Evolutionary conservation across 73 alveolate species (phyloP).

Genomic region (Tetrahymena thermophila): DNA sequence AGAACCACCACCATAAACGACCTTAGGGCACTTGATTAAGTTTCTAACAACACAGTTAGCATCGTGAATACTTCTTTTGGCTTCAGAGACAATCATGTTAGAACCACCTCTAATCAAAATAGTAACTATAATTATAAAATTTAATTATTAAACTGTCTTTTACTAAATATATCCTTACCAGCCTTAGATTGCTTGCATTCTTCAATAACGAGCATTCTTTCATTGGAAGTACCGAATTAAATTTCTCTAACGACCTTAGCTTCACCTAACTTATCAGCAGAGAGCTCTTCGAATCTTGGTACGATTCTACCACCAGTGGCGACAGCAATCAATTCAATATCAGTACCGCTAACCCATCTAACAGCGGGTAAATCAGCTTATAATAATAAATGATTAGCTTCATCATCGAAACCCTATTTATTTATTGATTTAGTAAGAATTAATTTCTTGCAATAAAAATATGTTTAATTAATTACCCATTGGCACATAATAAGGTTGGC

Average conservation of each 20-base stretch:
- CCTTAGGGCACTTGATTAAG: constrained; percentile 85
- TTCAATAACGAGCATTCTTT: constrained; percentile 92
- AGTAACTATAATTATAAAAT: constrained; percentile 31
- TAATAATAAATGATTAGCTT: constrained; percentile 91
- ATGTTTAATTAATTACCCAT: constrained; percentile 29
- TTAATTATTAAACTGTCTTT: not conserved
- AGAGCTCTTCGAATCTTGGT: constrained; percentile 90
- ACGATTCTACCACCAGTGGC: constrained; percentile 99
- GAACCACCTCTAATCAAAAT: constrained; percentile 58
- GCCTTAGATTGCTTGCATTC: constrained; percentile 39
- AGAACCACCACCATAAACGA: constrained; percentile 98
- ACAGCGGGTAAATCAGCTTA: constrained; percentile 73
- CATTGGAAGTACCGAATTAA: constrained; percentile 93
- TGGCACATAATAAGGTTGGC: constrained; percentile 82
- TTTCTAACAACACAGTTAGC: constrained; percentile 99
- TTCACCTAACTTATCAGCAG: constrained; percentile 91
- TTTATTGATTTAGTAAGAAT: not conserved
- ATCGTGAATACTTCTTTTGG: constrained; percentile 97
- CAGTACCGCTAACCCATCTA: constrained; percentile 99
- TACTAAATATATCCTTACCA: not conserved
- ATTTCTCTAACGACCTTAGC: constrained; percentile 90
- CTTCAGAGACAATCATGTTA: constrained; percentile 93
- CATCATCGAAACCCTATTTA: constrained; percentile 94
- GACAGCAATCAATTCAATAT: constrained; percentile 97
- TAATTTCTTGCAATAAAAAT: no score